A percentile compares a stretch with the other conserved stretches of the same genome.
phyloP scores from a whole-genome alignment of 306 rosid species.

The Cicer chorassanicum region DNA sequence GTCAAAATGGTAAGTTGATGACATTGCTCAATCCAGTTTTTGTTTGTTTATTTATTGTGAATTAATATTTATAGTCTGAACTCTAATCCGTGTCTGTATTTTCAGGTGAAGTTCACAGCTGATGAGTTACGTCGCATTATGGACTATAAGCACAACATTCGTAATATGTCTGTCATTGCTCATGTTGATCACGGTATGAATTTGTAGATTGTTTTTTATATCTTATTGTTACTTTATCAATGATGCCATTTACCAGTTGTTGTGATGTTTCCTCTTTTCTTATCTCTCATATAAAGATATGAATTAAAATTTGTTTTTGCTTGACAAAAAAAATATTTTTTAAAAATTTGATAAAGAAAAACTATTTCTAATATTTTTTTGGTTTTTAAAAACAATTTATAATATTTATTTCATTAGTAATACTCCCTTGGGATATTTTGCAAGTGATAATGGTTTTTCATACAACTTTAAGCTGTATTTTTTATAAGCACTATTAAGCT shows the following conservation, averaged over 20 bases:
- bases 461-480: no score
- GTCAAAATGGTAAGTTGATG: constrained; percentile 66
- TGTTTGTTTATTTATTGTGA: not conserved
- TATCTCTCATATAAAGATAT: no score
- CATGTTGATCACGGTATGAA: constrained; percentile 83
- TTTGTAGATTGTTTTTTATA: not conserved
- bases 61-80: constrained; percentile 17
- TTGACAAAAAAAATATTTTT: not conserved
- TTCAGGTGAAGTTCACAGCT: constrained; percentile 96
- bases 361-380: no score
- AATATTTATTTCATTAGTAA: no score
- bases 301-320: not conserved
- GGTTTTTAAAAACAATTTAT: no score
- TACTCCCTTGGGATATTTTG: no score
- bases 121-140: constrained; percentile 93
- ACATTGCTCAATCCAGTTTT: not conserved
- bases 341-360: no score
- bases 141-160: constrained; percentile 87
- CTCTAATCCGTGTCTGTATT: not conserved
- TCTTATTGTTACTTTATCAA: not conserved
- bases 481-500: no score
- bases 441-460: no score
- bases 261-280: not conserved
- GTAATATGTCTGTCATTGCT: constrained; percentile 95
- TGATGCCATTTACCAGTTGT: no score